phyloP scores from a whole-genome alignment of 192 early-diverging fungal species.

The Kickxella alabastrina region DNA sequence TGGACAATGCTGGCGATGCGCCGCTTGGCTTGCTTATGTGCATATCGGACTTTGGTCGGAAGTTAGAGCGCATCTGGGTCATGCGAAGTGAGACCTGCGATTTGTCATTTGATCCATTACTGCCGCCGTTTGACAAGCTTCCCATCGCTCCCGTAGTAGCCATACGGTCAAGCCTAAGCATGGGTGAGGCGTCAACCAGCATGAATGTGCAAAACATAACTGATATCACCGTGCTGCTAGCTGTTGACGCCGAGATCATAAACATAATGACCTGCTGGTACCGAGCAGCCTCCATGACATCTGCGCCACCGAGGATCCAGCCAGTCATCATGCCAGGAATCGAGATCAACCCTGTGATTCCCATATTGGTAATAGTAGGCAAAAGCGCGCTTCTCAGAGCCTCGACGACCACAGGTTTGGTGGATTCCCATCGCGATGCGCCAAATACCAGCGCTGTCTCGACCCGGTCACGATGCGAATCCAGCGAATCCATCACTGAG shows the following conservation, averaged over 20 bases:
- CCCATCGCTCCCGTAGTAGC: slow-evolving; percentile 1
- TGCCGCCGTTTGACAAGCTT: background rate
- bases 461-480: slow-evolving; percentile 50
- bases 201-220: slow-evolving; percentile 41
- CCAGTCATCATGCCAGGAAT: slow-evolving; percentile 90
- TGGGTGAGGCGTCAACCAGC: slow-evolving; percentile 28
- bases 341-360: slow-evolving; percentile 78
- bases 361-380: slow-evolving; percentile 76
- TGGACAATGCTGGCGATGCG: background rate
- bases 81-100: slow-evolving; percentile 12
- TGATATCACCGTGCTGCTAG: slow-evolving; percentile 56
- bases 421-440: slow-evolving; percentile 77
- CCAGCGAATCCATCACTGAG: slow-evolving; percentile 57
- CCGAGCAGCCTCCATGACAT: slow-evolving; percentile 71
- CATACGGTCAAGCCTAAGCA: slow-evolving; percentile 31
- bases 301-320: slow-evolving; percentile 79
- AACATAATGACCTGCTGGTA: slow-evolving; percentile 86
- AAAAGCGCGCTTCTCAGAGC: slow-evolving; percentile 70
- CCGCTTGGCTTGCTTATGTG: background rate
- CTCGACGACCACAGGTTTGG: slow-evolving; percentile 67
- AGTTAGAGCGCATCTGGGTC: slow-evolving; percentile 28
- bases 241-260: slow-evolving; percentile 74
- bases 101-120: background rate
- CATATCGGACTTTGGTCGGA: slow-evolving; percentile 44
- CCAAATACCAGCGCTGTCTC: slow-evolving; percentile 70